phyloP scores from a whole-genome alignment of 331 rosid species.

The Ulmus americana region DNA sequence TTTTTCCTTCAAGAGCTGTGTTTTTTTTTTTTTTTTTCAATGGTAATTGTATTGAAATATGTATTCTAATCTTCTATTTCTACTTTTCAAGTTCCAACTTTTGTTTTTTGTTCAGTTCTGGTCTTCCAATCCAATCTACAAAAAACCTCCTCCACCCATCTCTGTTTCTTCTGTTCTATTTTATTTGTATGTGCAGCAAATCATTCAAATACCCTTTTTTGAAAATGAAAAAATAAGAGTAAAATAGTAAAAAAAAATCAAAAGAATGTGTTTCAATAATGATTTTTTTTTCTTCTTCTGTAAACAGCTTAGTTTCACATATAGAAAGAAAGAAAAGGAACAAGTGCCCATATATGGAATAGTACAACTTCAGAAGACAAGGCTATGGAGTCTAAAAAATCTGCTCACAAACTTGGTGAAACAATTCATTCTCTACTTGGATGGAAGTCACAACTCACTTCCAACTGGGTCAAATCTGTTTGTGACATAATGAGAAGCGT shows the following conservation, averaged over 20 bases:
- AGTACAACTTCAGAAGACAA: constrained; percentile 5
- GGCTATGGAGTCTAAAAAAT: constrained; percentile 30
- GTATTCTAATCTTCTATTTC: too few species aligned
- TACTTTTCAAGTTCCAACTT: too few species aligned
- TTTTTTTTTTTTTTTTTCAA: too few species aligned
- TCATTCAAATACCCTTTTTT: too few species aligned
- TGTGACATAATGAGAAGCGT: constrained; percentile 24
- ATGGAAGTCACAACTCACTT: constrained; percentile 30
- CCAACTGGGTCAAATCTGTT: constrained; percentile 36
- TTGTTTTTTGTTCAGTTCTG: too few species aligned
- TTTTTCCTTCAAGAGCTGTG: not conserved
- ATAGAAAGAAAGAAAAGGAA: constrained; percentile 2
- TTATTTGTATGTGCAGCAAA: too few species aligned
- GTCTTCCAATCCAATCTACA: too few species aligned
- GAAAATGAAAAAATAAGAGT: too few species aligned
- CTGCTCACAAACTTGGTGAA: constrained; percentile 27
- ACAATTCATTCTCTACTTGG: constrained; percentile 34
- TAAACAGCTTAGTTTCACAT: constrained; percentile 2
- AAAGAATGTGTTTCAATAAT: not conserved
- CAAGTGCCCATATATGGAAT: not conserved
- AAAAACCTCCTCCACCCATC: too few species aligned
- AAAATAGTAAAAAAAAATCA: not conserved
- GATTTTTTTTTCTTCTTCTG: not conserved
- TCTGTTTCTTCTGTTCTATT: too few species aligned
- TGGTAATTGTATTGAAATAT: too few species aligned